Conservation (phyloP, 306 rosid genomes). For the Inga oerstediana region DNA sequence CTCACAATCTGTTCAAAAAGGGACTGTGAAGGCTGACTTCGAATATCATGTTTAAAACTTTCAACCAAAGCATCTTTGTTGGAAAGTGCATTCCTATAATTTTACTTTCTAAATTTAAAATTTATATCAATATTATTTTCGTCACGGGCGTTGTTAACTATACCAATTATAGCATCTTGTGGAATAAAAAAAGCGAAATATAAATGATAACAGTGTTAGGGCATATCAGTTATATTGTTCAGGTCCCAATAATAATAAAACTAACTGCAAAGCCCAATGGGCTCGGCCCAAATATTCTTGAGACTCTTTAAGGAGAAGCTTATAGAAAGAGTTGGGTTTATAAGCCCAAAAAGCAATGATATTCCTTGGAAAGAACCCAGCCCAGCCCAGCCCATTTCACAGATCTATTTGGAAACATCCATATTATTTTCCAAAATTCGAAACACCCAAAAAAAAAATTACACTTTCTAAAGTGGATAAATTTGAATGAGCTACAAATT, state of each 20-base stretch:
- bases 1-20: not conserved
- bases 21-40: not conserved
- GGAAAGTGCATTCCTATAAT: slow-evolving; percentile 1
- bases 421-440: too few species aligned
- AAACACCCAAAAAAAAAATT: not conserved
- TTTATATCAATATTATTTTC: not conserved
- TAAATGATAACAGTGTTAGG: not conserved
- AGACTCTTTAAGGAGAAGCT: not conserved
- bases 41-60: not conserved
- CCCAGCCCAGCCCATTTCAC: not conserved
- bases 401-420: not conserved
- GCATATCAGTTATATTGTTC: not conserved
- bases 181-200: not conserved
- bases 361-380: not conserved
- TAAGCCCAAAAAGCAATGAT: not conserved
- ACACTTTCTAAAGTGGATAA: not conserved
- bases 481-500: not conserved
- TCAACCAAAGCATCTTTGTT: slow-evolving; percentile 46
- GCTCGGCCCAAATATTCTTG: not conserved
- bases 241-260: too few species aligned
- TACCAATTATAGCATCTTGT: not conserved
- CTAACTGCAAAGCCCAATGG: not conserved
- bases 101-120: not conserved
- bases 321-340: not conserved
- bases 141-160: not conserved